Conservation (phyloP, 345 rosid genomes). For the Rhodomyrtus tomentosa region DNA sequence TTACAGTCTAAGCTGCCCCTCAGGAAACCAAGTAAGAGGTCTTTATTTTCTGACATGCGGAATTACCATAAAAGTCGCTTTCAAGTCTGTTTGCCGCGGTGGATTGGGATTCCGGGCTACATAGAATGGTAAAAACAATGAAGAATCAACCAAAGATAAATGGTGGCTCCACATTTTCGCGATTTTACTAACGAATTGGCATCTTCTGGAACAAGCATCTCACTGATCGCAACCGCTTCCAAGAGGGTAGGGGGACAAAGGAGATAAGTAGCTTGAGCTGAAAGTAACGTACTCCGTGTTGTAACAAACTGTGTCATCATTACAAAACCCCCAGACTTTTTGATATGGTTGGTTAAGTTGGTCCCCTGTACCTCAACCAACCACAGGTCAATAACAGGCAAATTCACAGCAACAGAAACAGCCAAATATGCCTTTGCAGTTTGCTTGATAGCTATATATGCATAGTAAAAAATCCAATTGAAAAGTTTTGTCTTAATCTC, state of each 20-base stretch:
- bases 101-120: not conserved
- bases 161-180: not conserved
- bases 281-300: not conserved
- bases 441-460: not conserved
- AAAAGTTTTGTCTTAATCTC: not conserved
- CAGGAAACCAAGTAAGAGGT: not conserved
- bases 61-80: not conserved
- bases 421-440: not conserved
- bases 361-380: not conserved
- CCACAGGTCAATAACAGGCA: not conserved
- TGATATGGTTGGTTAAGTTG: not conserved
- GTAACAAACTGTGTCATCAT: not conserved
- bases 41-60: not conserved
- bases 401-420: not conserved
- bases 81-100: not conserved
- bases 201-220: not conserved
- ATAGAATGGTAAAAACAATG: not conserved
- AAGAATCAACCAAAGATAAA: not conserved
- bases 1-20: not conserved
- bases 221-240: not conserved
- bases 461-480: not conserved
- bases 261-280: not conserved
- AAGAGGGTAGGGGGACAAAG: not conserved
- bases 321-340: not conserved
- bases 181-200: not conserved